Base-by-base conservation (phyloP, 1,284 basidiomycete species). In the Phylloboletellus chloephorus region DNA sequence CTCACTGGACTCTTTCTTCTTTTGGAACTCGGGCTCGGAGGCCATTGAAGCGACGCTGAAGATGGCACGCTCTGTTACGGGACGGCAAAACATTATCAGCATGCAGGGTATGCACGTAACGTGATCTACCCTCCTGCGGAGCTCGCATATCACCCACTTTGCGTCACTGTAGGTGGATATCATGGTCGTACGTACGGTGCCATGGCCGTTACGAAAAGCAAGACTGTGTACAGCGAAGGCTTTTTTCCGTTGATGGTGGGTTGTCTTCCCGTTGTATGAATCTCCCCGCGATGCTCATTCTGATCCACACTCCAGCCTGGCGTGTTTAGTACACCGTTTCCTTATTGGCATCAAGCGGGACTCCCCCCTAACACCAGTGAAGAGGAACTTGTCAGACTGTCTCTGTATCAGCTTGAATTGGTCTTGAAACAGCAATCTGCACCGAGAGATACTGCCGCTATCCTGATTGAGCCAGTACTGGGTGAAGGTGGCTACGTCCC, bases 401-500 rank as follows among this genome's bases (percentile, higher is more conserved):
- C 85, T 20, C 72, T 92, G 24, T 82, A 86, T 65, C 89, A 95
- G 61, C 74, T 98, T 19, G 79, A 90, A 41, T 73, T 97, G 10
- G 63, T 95, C 8, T 72, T 97, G 34, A 70, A 78, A 39, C 92
- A 96, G 63, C 90, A 95, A 65, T 85, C 82, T 7, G 73, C 84
- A 1, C 88, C 93, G 0, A 65, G 67, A 9, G 93, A 96, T 60
- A 95, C 92, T 0, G 92, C 94, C 4, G 92, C 91, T 16, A 87
- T 98, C 60, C 67, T 98, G 50, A 67, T 98, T 41, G 94, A 98
- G 69, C 88, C 94, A 38, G 84, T 97, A 8, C 73, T 98, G 21
- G 93, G 92, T 25, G 92, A 97, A 66, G 92, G 88, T 34, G 94
- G 94, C 3, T 98, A 98, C 66, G 87, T 97, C 12, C 84, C 90